Conservation (phyloP, 2,329 filamentous ascomycete species). For the Aureobasidium leucospermi region DNA sequence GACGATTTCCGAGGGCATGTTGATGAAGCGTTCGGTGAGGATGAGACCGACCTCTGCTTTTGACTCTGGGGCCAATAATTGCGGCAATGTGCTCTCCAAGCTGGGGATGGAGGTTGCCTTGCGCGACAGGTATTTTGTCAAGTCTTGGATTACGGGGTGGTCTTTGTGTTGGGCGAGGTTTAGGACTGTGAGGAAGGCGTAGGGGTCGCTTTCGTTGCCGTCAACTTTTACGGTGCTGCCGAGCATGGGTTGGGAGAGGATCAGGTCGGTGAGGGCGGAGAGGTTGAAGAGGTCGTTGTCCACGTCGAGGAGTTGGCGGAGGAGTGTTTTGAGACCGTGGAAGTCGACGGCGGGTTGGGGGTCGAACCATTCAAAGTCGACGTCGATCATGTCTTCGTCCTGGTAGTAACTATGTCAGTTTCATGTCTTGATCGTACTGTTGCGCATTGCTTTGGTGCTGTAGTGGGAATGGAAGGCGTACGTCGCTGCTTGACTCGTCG, state of each 20-base stretch:
- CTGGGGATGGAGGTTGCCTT: slow-evolving; percentile 47
- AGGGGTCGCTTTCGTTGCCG: slow-evolving; percentile 84
- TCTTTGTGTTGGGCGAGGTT: slow-evolving; percentile 72
- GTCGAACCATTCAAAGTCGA: slow-evolving; percentile 99
- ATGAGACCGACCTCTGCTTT: slow-evolving; percentile 66
- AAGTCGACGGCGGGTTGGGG: slow-evolving; percentile 85
- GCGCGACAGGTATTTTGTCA: slow-evolving; percentile 62
- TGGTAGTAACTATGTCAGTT: slow-evolving; percentile 31
- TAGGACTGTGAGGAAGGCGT: slow-evolving; percentile 82
- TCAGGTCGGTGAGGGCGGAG: slow-evolving; percentile 75
- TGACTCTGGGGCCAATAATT: slow-evolving; percentile 30
- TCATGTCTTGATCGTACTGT: not conserved
- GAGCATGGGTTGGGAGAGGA: slow-evolving; percentile 77
- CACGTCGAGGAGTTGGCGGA: slow-evolving; percentile 86
- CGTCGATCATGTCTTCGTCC: slow-evolving; percentile 87
- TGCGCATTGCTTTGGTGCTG: not conserved
- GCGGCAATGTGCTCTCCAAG: slow-evolving; percentile 39
- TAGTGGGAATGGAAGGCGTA: not conserved
- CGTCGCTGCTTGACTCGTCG: slow-evolving; percentile 27
- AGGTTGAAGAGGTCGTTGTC: slow-evolving; percentile 82
- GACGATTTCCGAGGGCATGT: slow-evolving; percentile 88
- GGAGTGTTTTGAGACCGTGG: slow-evolving; percentile 82
- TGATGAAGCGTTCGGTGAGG: slow-evolving; percentile 88
- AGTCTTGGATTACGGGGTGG: slow-evolving; percentile 61
- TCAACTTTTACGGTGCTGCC: slow-evolving; percentile 98